Evolutionary conservation across 371 early-diverging fungal genomes (phyloP).

Genomic region (Coemansia sp.): DNA sequence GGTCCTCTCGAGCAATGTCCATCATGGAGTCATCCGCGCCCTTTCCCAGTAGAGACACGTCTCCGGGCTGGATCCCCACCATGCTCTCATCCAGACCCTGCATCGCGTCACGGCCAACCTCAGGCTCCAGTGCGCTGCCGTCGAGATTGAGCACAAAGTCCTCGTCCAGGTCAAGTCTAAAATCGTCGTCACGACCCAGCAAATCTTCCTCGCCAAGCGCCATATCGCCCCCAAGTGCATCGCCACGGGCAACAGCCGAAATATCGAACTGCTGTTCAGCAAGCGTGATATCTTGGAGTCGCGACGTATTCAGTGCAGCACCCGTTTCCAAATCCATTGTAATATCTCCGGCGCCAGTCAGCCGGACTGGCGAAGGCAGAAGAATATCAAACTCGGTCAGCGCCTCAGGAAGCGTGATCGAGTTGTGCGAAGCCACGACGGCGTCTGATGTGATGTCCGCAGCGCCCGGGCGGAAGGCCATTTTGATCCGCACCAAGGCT

Average conservation of each 20-base stretch:
- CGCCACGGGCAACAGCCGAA: constrained; percentile 43
- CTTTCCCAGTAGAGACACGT: constrained; percentile 36
- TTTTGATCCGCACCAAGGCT: constrained; percentile 90
- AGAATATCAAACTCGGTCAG: constrained; percentile 89
- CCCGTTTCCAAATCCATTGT: constrained; percentile 22
- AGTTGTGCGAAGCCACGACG: constrained; percentile 66
- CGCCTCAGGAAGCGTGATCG: constrained; percentile 86
- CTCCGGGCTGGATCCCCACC: constrained; percentile 29
- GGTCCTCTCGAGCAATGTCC: constrained; percentile 35
- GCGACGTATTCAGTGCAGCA: constrained; percentile 49
- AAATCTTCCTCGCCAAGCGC: constrained; percentile 54
- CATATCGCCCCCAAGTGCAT: constrained; percentile 34
- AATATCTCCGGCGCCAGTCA: constrained; percentile 4
- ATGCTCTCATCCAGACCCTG: constrained; percentile 38
- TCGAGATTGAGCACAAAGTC: constrained; percentile 39
- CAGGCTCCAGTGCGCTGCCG: constrained; percentile 44
- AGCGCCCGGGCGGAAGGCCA: constrained; percentile 84
- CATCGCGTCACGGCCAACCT: constrained; percentile 42
- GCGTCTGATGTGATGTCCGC: constrained; percentile 85
- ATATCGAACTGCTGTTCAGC: constrained; percentile 52
- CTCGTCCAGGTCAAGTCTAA: constrained; percentile 61
- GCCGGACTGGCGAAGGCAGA: constrained; percentile 60
- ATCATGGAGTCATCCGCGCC: constrained; percentile 4
- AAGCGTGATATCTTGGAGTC: constrained; percentile 63
- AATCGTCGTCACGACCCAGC: constrained; percentile 54